Evolutionary conservation across 148 eudicot genomes (phyloP).

Genomic region (Nepenthes mirabilis): DNA sequence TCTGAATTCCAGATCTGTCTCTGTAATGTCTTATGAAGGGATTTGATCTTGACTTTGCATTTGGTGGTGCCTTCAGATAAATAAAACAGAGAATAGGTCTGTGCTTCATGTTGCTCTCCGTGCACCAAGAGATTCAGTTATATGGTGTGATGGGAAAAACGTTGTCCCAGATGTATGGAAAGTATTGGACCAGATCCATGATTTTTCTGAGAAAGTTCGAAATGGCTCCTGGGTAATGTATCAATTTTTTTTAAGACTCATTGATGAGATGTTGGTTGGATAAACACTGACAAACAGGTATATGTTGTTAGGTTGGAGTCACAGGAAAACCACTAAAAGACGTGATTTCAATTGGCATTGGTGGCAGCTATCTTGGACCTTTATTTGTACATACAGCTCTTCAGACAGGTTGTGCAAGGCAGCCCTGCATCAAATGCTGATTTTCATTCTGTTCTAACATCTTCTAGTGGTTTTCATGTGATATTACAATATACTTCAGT

Average conservation of each 20-base stretch:
- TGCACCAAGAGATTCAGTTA: slow-evolving; percentile 76
- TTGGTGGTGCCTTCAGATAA: slow-evolving; percentile 44
- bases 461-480: background rate
- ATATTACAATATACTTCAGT: background rate
- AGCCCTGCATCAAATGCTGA: background rate
- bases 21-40: background rate
- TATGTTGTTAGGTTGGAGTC: slow-evolving; percentile 58
- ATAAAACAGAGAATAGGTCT: slow-evolving; percentile 86
- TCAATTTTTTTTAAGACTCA: background rate
- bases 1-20: background rate
- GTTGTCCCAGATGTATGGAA: slow-evolving; percentile 97
- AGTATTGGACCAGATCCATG: slow-evolving; percentile 77
- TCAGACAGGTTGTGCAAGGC: slow-evolving; percentile 62
- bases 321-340: slow-evolving; percentile 77
- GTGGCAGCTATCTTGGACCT: slow-evolving; percentile 98
- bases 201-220: slow-evolving; percentile 89
- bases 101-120: slow-evolving; percentile 97
- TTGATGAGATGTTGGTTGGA: slow-evolving; percentile 2
- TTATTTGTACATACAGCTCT: slow-evolving; percentile 97
- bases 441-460: background rate
- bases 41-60: background rate
- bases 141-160: slow-evolving; percentile 72
- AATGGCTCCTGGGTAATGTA: slow-evolving; percentile 84
- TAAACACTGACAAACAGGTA: background rate
- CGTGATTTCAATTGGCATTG: slow-evolving; percentile 86